These are phyloP conservation scores for Cyclostephanos tholiformis DNA, from an alignment of 108 stramenopile genomes.

Conservation along the genomic window DNA sequence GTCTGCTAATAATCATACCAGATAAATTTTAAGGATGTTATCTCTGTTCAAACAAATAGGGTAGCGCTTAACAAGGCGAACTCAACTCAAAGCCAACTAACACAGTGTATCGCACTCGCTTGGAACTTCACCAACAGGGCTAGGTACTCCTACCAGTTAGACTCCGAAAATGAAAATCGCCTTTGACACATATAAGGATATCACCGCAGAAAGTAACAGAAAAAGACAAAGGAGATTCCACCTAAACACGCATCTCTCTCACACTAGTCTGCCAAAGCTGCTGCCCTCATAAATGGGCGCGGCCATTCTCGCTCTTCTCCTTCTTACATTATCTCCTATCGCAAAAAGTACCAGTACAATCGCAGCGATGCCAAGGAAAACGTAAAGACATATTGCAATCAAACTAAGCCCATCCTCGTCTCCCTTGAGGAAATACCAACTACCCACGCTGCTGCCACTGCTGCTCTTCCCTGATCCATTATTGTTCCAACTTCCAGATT, in stretches of 20 bases:
- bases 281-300: conserved; percentile 26
- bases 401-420: background rate
- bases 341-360: conserved; percentile 7
- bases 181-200: no score
- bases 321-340: background rate
- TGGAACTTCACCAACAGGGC: no score
- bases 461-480: conserved; percentile 9
- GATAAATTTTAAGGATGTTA: no score
- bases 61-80: no score
- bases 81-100: no score
- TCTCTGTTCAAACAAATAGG: no score
- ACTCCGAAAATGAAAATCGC: no score
- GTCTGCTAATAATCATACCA: no score
- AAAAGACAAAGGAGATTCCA: no score
- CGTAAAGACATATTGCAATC: conserved; percentile 11
- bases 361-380: conserved; percentile 8
- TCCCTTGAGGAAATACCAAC: background rate
- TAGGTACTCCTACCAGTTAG: no score
- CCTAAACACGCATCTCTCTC: background rate
- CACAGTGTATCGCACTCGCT: no score
- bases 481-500: conserved; percentile 34
- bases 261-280: conserved; percentile 15
- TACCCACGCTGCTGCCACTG: background rate
- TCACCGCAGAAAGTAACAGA: no score
- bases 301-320: conserved; percentile 10